Percentiles rank a stretch among this genome's conserved stretches.
Conservation (phyloP, 768 basidiomycete genomes). For the Tulasnella sp. region DNA sequence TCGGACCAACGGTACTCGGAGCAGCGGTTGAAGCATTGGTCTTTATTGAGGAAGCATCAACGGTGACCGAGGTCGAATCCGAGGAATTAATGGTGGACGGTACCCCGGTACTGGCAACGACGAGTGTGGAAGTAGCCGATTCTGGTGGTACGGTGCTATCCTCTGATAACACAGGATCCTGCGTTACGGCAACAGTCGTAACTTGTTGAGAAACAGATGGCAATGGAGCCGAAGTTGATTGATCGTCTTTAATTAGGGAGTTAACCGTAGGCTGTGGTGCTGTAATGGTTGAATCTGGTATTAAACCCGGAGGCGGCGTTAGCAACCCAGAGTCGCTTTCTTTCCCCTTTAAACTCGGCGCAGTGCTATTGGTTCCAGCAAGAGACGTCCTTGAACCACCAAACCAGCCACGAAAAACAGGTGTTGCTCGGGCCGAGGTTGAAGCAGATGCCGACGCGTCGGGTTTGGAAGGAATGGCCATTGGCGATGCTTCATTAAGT, state of each 20-base stretch:
- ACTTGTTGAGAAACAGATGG: neutral
- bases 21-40: neutral
- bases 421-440: neutral
- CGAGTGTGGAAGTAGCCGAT: constrained; percentile 2
- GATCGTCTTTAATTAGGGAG: neutral
- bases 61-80: neutral
- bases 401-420: constrained; percentile 8
- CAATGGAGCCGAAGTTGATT: neutral
- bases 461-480: neutral
- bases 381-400: constrained; percentile 6
- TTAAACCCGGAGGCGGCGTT: neutral
- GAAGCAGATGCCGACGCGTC: neutral
- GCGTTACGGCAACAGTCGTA: neutral
- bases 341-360: constrained; percentile 6
- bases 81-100: neutral
- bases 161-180: neutral
- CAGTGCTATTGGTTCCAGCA: neutral
- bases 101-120: neutral
- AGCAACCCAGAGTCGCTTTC: neutral
- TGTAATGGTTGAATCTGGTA: neutral
- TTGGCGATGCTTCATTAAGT: neutral
- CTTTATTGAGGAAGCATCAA: neutral
- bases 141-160: neutral
- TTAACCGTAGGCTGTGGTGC: neutral
- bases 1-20: neutral